Percentiles rank a stretch among this genome's conserved stretches.
These are phyloP conservation scores for Annulohypoxylon stygium DNA, from an alignment of 495 filamentous ascomycete genomes.

Conservation along the genomic window DNA sequence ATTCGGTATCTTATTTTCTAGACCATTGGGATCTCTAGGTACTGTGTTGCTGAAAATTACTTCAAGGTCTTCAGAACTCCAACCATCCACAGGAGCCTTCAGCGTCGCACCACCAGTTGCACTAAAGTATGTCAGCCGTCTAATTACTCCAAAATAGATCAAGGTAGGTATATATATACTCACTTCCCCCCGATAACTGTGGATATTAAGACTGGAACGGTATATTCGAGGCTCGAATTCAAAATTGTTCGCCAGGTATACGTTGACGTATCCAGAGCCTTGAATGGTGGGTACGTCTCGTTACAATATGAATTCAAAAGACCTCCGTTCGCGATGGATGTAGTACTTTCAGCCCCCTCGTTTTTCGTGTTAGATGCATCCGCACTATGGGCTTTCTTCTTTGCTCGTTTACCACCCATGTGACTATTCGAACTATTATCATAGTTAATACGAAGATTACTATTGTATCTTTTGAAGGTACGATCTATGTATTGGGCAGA, in stretches of 20 bases:
- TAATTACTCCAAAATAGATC: constrained; percentile 41
- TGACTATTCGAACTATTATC: no score
- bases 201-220: constrained; percentile 58
- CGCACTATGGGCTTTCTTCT: no score
- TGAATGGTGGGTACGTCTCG: constrained; percentile 61
- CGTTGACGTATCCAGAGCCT: constrained; percentile 52
- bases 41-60: constrained; percentile 22
- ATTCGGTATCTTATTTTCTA: constrained; percentile 5
- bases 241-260: constrained; percentile 58
- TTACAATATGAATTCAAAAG: constrained; percentile 35
- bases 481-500: no score
- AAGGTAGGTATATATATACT: constrained; percentile 1
- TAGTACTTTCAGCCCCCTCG: no score
- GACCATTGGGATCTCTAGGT: constrained; percentile 14
- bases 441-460: no score
- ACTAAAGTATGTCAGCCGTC: constrained; percentile 1
- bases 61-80: constrained; percentile 38
- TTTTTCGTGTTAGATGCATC: no score
- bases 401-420: constrained; percentile 30
- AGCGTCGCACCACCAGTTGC: constrained; percentile 15
- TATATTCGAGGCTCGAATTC: constrained; percentile 56
- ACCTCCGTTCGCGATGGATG: no score
- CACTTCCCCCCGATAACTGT: constrained; percentile 58
- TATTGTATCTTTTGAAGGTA: no score
- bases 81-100: constrained; percentile 27